Conservation (phyloP, 140 eudicot genomes). For the Senecio squalidus region DNA sequence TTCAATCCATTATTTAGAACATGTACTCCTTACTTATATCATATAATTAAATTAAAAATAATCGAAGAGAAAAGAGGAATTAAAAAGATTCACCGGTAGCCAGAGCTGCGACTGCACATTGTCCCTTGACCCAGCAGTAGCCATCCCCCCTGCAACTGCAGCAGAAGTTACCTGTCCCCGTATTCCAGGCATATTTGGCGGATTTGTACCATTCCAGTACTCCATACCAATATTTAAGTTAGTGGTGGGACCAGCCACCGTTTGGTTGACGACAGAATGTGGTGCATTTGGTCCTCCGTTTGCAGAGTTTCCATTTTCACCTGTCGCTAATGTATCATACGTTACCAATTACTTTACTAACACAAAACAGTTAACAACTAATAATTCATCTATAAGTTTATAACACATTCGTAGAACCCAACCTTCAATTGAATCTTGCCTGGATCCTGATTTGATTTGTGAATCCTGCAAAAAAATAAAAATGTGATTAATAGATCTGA, state of each 20-base stretch:
- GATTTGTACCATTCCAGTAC: conserved; percentile 72
- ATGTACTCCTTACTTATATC: neutral
- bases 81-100: conserved; percentile 57
- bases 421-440: conserved; percentile 83
- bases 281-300: conserved; percentile 68
- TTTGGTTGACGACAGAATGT: conserved; percentile 52
- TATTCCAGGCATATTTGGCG: conserved; percentile 62
- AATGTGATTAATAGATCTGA: neutral
- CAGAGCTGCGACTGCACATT: conserved; percentile 72
- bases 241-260: conserved; percentile 78
- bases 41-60: neutral
- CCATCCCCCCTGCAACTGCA: conserved; percentile 64
- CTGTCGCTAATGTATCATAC: conserved; percentile 32
- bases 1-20: neutral
- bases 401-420: conserved; percentile 12
- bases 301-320: conserved; percentile 66
- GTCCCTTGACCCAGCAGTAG: conserved; percentile 69
- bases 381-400: neutral
- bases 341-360: conserved; percentile 16
- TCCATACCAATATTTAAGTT: conserved; percentile 97
- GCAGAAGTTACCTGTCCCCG: conserved; percentile 62
- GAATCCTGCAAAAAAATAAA: conserved; percentile 49
- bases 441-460: conserved; percentile 63
- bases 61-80: neutral
- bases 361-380: neutral